These are phyloP conservation scores for Ceratobasidium sp. DNA, from an alignment of 1,284 basidiomycete species.

Conservation along the genomic window DNA sequence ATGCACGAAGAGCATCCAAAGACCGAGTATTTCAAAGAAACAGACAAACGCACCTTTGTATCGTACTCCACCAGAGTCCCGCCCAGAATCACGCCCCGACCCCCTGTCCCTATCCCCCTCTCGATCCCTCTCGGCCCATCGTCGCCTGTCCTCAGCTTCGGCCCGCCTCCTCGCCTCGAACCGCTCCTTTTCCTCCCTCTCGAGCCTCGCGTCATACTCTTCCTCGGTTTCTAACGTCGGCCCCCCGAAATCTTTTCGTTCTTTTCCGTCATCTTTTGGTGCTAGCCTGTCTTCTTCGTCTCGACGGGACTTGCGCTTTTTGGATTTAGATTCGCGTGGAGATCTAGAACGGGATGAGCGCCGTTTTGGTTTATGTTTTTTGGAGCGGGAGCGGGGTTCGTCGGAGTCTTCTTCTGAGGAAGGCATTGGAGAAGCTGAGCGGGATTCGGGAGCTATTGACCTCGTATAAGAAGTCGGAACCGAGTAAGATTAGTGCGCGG, in stretches of 20 bases:
- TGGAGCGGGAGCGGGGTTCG: neutral
- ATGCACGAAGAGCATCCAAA: too few species aligned
- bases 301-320: conserved; percentile 48
- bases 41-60: conserved; percentile 18
- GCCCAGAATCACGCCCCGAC: too few species aligned
- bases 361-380: conserved; percentile 44
- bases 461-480: conserved; percentile 12
- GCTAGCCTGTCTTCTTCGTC: conserved; percentile 44
- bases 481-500: conserved; percentile 47
- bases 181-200: conserved; percentile 74
- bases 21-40: too few species aligned
- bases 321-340: conserved; percentile 51
- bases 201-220: conserved; percentile 76
- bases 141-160: conserved; percentile 21
- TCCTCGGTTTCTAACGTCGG: conserved; percentile 66
- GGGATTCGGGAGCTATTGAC: conserved; percentile 49
- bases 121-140: conserved; percentile 4
- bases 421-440: conserved; percentile 36
- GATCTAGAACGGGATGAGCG: conserved; percentile 49
- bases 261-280: conserved; percentile 46
- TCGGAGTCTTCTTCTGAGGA: conserved; percentile 20
- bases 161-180: conserved; percentile 51
- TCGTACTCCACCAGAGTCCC: conserved; percentile 7
- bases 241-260: conserved; percentile 51
- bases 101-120: neutral